Conservation (phyloP, 2,329 filamentous ascomycete species). For the Cryphonectria carpinicola region DNA sequence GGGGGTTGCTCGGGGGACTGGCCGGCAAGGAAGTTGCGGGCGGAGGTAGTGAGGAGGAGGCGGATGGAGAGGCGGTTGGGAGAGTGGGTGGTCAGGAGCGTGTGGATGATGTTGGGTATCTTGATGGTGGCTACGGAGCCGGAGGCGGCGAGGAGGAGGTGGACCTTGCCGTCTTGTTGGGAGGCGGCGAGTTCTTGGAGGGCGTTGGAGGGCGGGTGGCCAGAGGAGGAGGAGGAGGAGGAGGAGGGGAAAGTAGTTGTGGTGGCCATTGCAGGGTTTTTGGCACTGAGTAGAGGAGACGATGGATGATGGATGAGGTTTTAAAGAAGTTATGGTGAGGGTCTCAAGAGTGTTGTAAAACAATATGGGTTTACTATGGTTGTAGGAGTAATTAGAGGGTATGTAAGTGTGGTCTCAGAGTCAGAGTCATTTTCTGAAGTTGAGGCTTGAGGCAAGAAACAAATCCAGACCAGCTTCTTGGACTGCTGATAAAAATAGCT, state of each 20-base stretch:
- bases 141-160: conserved; percentile 29
- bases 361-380: background rate
- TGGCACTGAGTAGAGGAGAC: background rate
- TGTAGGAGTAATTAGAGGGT: background rate
- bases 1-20: conserved; percentile 79
- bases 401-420: background rate
- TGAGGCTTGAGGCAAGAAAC: background rate
- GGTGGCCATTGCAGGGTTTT: conserved; percentile 4
- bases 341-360: background rate
- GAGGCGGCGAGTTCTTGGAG: conserved; percentile 22
- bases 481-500: background rate
- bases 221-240: background rate
- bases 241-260: background rate
- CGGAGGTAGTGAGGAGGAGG: conserved; percentile 77
- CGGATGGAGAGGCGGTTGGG: conserved; percentile 71
- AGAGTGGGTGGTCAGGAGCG: conserved; percentile 51
- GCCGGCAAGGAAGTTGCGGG: conserved; percentile 74
- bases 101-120: conserved; percentile 65
- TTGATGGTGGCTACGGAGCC: conserved; percentile 87
- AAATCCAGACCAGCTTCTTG: background rate
- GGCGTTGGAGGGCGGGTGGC: conserved; percentile 1
- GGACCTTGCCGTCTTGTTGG: conserved; percentile 21
- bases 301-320: background rate
- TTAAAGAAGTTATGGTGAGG: background rate
- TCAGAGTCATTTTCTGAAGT: background rate